Percentiles rank a stretch among this genome's conserved stretches.
Evolutionary conservation across 495 filamentous ascomycete species (phyloP).

Genomic region (Beverwykella pulmonaria): DNA sequence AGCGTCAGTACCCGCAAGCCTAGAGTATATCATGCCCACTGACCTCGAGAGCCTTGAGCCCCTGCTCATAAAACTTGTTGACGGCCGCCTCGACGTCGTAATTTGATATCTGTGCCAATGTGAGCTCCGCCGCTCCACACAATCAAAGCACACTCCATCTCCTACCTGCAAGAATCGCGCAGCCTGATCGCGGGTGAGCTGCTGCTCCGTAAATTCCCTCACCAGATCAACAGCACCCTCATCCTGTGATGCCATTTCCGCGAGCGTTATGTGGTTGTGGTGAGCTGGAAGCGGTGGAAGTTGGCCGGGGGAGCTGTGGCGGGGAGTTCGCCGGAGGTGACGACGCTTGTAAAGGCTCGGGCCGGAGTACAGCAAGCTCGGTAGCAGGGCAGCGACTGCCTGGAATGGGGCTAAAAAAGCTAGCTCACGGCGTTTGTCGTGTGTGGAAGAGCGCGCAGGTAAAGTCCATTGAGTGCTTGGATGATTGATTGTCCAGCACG

Average conservation of each 20-base stretch:
- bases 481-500: too few relatives aligned
- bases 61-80: slow-evolving; percentile 20
- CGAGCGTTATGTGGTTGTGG: neutral
- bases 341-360: neutral
- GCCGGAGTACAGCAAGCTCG: neutral
- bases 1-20: neutral
- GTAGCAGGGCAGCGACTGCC: neutral
- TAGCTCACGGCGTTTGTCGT: neutral
- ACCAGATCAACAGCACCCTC: neutral
- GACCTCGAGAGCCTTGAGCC: neutral
- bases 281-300: neutral
- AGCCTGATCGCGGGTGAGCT: slow-evolving; percentile 15
- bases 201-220: neutral
- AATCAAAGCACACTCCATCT: neutral
- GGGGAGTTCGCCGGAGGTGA: neutral
- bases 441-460: too few relatives aligned
- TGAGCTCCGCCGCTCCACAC: neutral
- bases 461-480: too few relatives aligned
- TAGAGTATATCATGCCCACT: neutral
- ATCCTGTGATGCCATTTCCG: neutral
- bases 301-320: neutral
- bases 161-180: slow-evolving; percentile 15
- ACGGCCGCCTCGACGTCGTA: slow-evolving; percentile 6
- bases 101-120: slow-evolving; percentile 10
- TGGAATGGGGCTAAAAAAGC: neutral